Conservation (phyloP, 495 filamentous ascomycete genomes). For the Patellaria atrata region DNA sequence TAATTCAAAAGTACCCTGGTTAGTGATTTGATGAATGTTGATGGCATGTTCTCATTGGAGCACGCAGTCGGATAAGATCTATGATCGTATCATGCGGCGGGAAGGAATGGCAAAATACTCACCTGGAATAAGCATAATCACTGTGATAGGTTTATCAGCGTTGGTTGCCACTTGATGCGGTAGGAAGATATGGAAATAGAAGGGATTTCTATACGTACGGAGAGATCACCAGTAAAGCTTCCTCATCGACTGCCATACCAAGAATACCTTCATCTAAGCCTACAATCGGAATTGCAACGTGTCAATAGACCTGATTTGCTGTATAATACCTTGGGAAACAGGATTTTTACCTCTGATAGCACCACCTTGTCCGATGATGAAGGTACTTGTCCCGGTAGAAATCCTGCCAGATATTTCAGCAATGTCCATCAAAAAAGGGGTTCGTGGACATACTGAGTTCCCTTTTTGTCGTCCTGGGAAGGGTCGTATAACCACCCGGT, state of each 20-base stretch:
- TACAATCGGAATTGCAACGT: slow-evolving; percentile 15
- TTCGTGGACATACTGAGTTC: slow-evolving; percentile 6
- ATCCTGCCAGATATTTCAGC: neutral
- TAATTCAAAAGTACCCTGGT: slow-evolving; percentile 1
- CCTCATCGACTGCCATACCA: slow-evolving; percentile 22
- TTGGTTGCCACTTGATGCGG: too few relatives aligned
- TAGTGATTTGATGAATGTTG: neutral
- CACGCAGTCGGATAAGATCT: neutral
- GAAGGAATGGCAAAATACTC: neutral
- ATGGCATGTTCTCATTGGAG: neutral
- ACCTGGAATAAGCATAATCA: neutral
- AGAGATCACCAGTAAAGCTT: slow-evolving; percentile 19
- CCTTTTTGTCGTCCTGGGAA: slow-evolving; percentile 8
- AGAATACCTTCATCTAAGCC: slow-evolving; percentile 23
- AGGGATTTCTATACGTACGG: too few relatives aligned
- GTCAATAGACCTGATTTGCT: slow-evolving; percentile 7
- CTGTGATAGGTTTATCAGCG: too few relatives aligned
- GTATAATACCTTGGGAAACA: neutral
- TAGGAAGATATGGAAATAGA: too few relatives aligned
- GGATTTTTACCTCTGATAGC: slow-evolving; percentile 17
- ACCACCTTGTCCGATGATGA: slow-evolving; percentile 15
- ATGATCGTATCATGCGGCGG: neutral
- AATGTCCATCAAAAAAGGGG: neutral
- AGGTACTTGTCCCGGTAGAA: neutral
- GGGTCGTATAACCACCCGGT: slow-evolving; percentile 19